Conservation (phyloP, 495 filamentous ascomycete species). For the Xylaria venustula region DNA sequence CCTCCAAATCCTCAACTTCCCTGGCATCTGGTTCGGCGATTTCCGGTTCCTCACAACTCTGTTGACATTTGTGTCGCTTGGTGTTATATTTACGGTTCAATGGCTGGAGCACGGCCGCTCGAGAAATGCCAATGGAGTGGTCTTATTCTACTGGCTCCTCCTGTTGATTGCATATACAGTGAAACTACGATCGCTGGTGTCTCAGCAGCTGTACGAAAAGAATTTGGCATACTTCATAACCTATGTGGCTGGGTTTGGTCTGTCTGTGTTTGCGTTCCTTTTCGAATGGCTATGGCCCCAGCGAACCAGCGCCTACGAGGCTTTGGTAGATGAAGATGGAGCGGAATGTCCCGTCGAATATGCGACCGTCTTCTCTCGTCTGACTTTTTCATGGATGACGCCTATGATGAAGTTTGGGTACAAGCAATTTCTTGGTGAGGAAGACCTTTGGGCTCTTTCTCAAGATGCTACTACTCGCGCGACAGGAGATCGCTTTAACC, state of each 20-base stretch:
- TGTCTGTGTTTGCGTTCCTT: constrained; percentile 71
- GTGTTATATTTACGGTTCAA: constrained; percentile 81
- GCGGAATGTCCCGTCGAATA: constrained; percentile 95
- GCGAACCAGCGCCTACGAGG: constrained; percentile 78
- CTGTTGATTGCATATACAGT: constrained; percentile 77
- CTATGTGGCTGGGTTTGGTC: constrained; percentile 70
- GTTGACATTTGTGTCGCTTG: constrained; percentile 71
- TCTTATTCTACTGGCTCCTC: constrained; percentile 95
- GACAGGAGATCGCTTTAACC: constrained; percentile 65
- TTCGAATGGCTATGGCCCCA: constrained; percentile 94
- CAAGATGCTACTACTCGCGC: constrained; percentile 71
- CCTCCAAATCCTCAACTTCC: constrained; percentile 72
- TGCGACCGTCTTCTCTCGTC: constrained; percentile 87
- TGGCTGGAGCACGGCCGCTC: constrained; percentile 89
- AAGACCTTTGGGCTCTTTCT: constrained; percentile 94
- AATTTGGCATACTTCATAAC: constrained; percentile 74
- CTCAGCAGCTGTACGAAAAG: constrained; percentile 64
- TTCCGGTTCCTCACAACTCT: constrained; percentile 91
- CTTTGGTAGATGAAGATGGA: constrained; percentile 68
- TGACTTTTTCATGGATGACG: constrained; percentile 99
- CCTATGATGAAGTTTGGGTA: constrained; percentile 97
- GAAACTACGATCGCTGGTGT: constrained; percentile 85
- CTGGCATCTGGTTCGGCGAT: constrained; percentile 70
- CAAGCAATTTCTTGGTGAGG: constrained; percentile 85
- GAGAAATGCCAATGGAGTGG: constrained; percentile 86